Base-by-base conservation (phyloP, 140 eudicot genomes). In the Flaveria floridana region DNA sequence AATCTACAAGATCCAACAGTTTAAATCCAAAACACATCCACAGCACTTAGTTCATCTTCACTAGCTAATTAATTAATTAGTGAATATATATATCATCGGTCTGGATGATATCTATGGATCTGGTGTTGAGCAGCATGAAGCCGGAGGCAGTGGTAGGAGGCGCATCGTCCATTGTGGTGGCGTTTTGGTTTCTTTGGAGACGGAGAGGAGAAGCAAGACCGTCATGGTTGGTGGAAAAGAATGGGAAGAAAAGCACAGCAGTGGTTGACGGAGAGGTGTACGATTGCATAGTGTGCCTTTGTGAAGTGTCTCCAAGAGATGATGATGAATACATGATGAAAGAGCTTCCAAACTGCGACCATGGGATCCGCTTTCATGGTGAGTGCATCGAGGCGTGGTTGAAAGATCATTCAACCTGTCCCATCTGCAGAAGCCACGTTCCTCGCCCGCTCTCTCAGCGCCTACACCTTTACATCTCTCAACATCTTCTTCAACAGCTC, bases 201-300 rank as follows among this genome's bases (percentile, higher is more conserved):
- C 1, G 15, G 50, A 44, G 50, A 44, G 13, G 50, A 44, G 13
- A 44, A 9, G 48, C 48, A 42, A 42, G 48, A 47, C 16, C n/a
- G 13, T 48, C 55, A 26, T 42, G 50, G 58, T 57, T 57, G 18
- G 41, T 61, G 19, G 8, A 23, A 4, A 12, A 65, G 3, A 1
- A 44, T 34, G 1, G 8, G 0, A 44, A 44, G 16, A 50, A 71
- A 71, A 37, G 16, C 23, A 21, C 48, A 71, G 23, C 14, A 70
- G 68, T 55, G 5, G 58, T 62, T 3, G 42, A 14, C 11, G 62
- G n/a, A 48, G 15, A 10, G 6, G 13, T 48, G 26, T 70, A 75
- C 37, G 75, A 80, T 25, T 80, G 85, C 63, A 62, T 76, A 23
- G 80, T 84, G 2, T 84, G 88, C 19, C 76, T 84, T 7, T 59